phyloP scores from a whole-genome alignment of 805 yeast species.

The Vanderwaltozyma yarrowii region DNA sequence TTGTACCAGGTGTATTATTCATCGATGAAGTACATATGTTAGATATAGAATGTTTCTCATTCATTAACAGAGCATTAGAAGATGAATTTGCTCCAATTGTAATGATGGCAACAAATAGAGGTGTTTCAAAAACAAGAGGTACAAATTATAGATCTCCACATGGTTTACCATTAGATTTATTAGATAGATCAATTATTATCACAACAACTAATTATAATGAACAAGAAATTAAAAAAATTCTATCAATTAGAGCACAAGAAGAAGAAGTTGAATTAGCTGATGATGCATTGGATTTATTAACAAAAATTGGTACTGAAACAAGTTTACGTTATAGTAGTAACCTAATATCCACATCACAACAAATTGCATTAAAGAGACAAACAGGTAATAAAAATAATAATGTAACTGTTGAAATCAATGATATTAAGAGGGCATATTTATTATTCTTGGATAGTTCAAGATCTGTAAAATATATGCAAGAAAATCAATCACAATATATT shows the following conservation, averaged over 20 bases:
- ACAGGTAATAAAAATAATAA: slow-evolving; percentile 16
- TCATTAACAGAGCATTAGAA: slow-evolving; percentile 90
- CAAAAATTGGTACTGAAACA: slow-evolving; percentile 84
- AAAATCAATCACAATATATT: slow-evolving; percentile 55
- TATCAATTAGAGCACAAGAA: slow-evolving; percentile 83
- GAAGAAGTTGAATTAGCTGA: slow-evolving; percentile 79
- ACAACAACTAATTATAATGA: slow-evolving; percentile 70
- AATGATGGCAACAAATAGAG: slow-evolving; percentile 96
- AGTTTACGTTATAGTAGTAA: slow-evolving; percentile 89
- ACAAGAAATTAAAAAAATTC: slow-evolving; percentile 78
- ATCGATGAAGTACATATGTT: slow-evolving; percentile 98
- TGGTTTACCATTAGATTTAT: slow-evolving; percentile 91
- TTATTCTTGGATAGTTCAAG: slow-evolving; percentile 83
- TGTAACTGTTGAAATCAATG: slow-evolving; percentile 55
- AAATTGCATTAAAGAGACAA: slow-evolving; percentile 76
- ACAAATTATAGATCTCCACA: slow-evolving; percentile 91
- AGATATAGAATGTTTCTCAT: slow-evolving; percentile 93
- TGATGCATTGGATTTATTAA: slow-evolving; percentile 79
- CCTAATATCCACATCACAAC: slow-evolving; percentile 81
- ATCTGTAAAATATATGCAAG: slow-evolving; percentile 77
- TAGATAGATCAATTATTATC: slow-evolving; percentile 88
- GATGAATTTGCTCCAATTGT: slow-evolving; percentile 96
- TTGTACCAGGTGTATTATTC: slow-evolving; percentile 93
- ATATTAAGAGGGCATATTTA: slow-evolving; percentile 77
- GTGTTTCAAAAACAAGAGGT: slow-evolving; percentile 88